A percentile compares a stretch with the other conserved stretches of the same genome.
Evolutionary conservation across 495 filamentous ascomycete genomes (phyloP).

Genomic region (Cercophora newfieldiana): DNA sequence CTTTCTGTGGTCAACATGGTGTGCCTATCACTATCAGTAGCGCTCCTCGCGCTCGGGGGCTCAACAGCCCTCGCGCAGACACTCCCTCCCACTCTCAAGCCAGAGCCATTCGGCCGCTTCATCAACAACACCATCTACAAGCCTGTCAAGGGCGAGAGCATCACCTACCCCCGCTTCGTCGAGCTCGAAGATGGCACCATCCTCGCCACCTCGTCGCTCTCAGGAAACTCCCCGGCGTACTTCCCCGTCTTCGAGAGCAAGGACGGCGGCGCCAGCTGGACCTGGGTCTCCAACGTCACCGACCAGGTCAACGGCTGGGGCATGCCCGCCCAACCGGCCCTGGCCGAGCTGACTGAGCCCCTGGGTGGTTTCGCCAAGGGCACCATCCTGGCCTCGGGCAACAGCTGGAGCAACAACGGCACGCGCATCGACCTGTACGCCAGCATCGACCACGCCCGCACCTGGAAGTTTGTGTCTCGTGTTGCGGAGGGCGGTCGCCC

Average conservation of each 20-base stretch:
- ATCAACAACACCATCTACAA: slow-evolving; percentile 42
- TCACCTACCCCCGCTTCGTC: slow-evolving; percentile 55
- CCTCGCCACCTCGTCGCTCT: slow-evolving; percentile 64
- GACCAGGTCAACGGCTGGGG: slow-evolving; percentile 66
- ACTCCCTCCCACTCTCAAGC: background rate
- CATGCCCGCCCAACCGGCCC: slow-evolving; percentile 65
- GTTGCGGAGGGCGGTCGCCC: slow-evolving; percentile 65
- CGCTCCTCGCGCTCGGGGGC: background rate
- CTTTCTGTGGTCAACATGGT: background rate
- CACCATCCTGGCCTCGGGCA: slow-evolving; percentile 63
- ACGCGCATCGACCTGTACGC: slow-evolving; percentile 72
- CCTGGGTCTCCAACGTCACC: slow-evolving; percentile 57
- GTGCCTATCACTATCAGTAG: background rate
- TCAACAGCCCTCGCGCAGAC: background rate
- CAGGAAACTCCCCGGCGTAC: slow-evolving; percentile 52
- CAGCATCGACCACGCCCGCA: slow-evolving; percentile 55
- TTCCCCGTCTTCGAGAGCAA: slow-evolving; percentile 66
- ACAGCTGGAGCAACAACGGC: slow-evolving; percentile 51
- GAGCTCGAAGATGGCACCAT: slow-evolving; percentile 51
- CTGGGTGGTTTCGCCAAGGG: slow-evolving; percentile 59
- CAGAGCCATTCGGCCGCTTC: slow-evolving; percentile 28
- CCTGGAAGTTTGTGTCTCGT: slow-evolving; percentile 66
- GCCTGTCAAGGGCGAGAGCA: slow-evolving; percentile 38
- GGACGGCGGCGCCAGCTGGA: slow-evolving; percentile 64
- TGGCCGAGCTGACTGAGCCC: slow-evolving; percentile 58